These are phyloP conservation scores for Mucor piriformis DNA, from an alignment of 371 early-diverging fungal genomes.

Conservation along the genomic window DNA sequence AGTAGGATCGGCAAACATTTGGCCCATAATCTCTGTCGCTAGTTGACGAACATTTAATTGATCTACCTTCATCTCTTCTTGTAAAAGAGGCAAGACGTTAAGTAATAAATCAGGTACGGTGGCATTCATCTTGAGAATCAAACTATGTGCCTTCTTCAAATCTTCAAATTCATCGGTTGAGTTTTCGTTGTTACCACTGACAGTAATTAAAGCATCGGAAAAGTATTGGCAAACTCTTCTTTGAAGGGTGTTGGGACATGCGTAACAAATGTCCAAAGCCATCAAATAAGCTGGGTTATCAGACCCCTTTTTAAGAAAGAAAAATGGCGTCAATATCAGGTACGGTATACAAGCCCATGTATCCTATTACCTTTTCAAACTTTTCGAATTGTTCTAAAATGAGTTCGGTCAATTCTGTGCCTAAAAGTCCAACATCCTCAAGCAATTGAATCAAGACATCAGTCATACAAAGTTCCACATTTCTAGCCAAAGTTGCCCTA, in stretches of 20 bases:
- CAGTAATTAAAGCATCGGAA: conserved; percentile 68
- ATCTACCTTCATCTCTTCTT: conserved; percentile 89
- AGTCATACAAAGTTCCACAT: conserved; percentile 77
- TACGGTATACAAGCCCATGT: too few relatives aligned
- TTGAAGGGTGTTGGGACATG: conserved; percentile 80
- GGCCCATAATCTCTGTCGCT: conserved; percentile 81
- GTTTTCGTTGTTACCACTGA: conserved; percentile 47
- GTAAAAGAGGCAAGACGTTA: conserved; percentile 93
- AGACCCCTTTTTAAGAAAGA: conserved; percentile 49
- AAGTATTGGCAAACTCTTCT: conserved; percentile 89
- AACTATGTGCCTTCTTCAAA: conserved; percentile 67
- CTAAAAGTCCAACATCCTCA: conserved; percentile 73
- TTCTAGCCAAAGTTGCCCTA: conserved; percentile 54
- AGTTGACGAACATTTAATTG: conserved; percentile 75
- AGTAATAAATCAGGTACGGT: conserved; percentile 77
- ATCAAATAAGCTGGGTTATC: conserved; percentile 76
- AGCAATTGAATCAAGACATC: conserved; percentile 85
- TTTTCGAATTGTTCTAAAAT: conserved; percentile 79
- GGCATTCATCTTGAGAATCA: conserved; percentile 80
- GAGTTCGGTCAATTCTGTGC: conserved; percentile 78
- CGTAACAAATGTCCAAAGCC: conserved; percentile 81
- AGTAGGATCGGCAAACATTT: conserved; percentile 81
- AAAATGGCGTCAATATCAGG: not conserved
- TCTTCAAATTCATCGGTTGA: conserved; percentile 61
- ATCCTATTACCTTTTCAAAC: conserved; percentile 64